Base-by-base conservation (phyloP, 192 early-diverging fungal species). In the Coemansia sp. region DNA sequence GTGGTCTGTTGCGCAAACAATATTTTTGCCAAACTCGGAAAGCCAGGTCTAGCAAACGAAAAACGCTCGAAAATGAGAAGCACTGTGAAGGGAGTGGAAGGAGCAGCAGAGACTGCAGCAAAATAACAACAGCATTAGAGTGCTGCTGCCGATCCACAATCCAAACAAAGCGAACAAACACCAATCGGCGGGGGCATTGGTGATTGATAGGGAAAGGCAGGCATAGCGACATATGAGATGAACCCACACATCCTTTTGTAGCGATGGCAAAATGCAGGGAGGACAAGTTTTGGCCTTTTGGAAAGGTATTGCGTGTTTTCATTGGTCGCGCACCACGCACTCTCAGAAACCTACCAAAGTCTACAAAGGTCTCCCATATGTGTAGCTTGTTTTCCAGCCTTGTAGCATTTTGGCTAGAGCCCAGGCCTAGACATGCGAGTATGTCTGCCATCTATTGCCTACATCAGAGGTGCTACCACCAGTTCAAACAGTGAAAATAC, bases 221-320 rank as follows among this genome's bases (percentile, higher is more conserved):
- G 5, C 48, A 58, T 48, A 59, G 21, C 27, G 9, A 31, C 9
- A 38, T 38, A 38, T 7, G 8, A 38, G 4, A 38, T 38, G 34
- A 38, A 38, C 34, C 34, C 34, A 9, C 34, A 9, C 34, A 38
- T 38, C 47, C 44, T 7, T 59, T 49, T 4, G 6, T 8, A 18
- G 14, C 18, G 58, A 25, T 28, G 25, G 47, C 57, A 28, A 49
- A 48, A 60, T 60, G 58, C 58, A 60, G 47, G 58, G 58, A 32
- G 28, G 31, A 41, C 26, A 31, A 24, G 28, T 34, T 22, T 30
- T 24, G 56, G 30, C 30, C 21, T 32, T 44, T 34, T 58, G 32
- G 30, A 3, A 31, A 31, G 7, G 7, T 31, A 31, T 7, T 31
- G 7, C 30, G 30, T 7, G 30, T 31, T 5, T 31, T 7, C 3